Conservation (phyloP, 305 asterid genomes). For the Fraxinus albicans region DNA sequence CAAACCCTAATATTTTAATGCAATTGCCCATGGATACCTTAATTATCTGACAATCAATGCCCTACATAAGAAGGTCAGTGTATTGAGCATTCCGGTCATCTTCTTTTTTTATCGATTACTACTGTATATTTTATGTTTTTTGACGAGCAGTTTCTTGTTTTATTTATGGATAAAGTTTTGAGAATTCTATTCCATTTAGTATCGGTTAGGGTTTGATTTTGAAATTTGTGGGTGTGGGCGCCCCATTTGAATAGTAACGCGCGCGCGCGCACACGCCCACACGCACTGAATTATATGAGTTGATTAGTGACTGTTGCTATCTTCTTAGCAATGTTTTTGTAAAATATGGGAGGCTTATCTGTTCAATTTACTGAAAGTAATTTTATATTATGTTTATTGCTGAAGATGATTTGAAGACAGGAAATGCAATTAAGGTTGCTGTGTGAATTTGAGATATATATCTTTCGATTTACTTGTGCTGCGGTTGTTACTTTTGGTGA, state of each 20-base stretch:
- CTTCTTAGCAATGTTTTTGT: conserved; percentile 11
- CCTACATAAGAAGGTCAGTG: neutral
- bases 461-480: neutral
- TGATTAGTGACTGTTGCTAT: neutral
- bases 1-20: neutral
- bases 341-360: neutral
- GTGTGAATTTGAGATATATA: neutral
- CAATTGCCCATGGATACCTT: neutral
- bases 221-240: neutral
- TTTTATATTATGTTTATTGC: neutral
- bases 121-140: neutral
- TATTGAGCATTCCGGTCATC: neutral
- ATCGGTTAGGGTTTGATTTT: neutral
- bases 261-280: neutral
- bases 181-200: neutral
- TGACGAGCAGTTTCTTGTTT: neutral
- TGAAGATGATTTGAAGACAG: neutral
- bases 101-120: neutral
- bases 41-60: neutral
- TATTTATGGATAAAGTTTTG: neutral
- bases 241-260: neutral
- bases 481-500: neutral
- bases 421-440: neutral
- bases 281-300: neutral
- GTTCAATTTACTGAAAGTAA: neutral